A percentile compares a stretch with the other conserved stretches of the same genome.
These are phyloP conservation scores for Abrus pulchellus DNA, from an alignment of 306 rosid genomes.

Conservation along the genomic window DNA sequence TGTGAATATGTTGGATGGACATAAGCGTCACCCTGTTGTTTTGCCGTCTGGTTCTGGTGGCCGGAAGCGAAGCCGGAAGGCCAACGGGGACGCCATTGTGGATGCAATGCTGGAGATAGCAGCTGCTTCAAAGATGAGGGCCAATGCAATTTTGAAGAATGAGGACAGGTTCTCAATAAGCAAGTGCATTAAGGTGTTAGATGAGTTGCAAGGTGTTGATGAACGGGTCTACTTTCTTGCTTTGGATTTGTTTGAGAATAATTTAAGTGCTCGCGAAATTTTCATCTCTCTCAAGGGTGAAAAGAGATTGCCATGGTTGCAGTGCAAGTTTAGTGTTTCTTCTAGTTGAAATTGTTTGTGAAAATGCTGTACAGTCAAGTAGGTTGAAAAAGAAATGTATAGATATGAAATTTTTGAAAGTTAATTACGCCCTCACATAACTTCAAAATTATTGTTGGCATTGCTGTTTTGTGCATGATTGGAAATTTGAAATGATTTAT, in stretches of 20 bases:
- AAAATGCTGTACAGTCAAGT: slow-evolving; percentile 53
- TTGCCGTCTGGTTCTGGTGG: slow-evolving; percentile 65
- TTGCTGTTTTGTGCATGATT: slow-evolving; percentile 38
- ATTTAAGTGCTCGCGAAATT: slow-evolving; percentile 70
- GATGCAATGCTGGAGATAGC: slow-evolving; percentile 89
- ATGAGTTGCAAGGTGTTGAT: slow-evolving; percentile 77
- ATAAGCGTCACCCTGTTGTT: slow-evolving; percentile 69
- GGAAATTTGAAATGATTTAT: slow-evolving; percentile 48
- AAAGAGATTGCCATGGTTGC: slow-evolving; percentile 78
- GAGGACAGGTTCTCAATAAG: slow-evolving; percentile 80
- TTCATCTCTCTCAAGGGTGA: slow-evolving; percentile 76
- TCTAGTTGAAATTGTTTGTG: slow-evolving; percentile 53
- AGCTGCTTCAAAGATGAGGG: slow-evolving; percentile 84
- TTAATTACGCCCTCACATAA: slow-evolving; percentile 17
- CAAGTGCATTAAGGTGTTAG: slow-evolving; percentile 85
- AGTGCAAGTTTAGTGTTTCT: slow-evolving; percentile 66
- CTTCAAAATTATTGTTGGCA: slow-evolving; percentile 30
- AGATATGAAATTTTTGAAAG: slow-evolving; percentile 38
- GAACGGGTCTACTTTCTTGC: slow-evolving; percentile 74
- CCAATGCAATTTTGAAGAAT: slow-evolving; percentile 75
- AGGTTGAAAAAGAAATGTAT: slow-evolving; percentile 43
- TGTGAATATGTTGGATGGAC: slow-evolving; percentile 70
- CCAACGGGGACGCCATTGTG: slow-evolving; percentile 84
- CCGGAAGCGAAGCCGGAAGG: slow-evolving; percentile 79
- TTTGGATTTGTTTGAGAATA: slow-evolving; percentile 82